These are phyloP conservation scores for Saccharomycopsis sp. DNA, from an alignment of 805 yeast genomes.

Conservation along the genomic window DNA sequence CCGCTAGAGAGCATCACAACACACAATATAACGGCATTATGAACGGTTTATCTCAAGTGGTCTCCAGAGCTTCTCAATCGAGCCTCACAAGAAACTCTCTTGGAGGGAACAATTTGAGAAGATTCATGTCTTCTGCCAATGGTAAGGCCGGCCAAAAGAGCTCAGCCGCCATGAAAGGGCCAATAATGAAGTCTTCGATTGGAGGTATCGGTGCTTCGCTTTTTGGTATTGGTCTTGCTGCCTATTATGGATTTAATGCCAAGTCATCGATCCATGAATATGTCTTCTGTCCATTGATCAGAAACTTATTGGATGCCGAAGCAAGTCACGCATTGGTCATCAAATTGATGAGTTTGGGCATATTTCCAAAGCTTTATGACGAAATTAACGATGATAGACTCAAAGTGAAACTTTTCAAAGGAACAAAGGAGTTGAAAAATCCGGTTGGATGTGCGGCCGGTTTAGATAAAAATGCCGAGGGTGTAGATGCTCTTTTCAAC, in stretches of 20 bases:
- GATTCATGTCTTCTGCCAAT: neutral
- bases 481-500: conserved; percentile 70
- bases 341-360: conserved; percentile 57
- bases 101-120: neutral
- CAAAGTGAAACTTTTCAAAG: conserved; percentile 49
- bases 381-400: conserved; percentile 48
- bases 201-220: conserved; percentile 15
- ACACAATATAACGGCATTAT: neutral
- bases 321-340: conserved; percentile 77
- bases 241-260: conserved; percentile 61
- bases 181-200: conserved; percentile 11
- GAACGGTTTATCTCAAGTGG: neutral
- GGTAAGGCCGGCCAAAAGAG: neutral
- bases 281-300: conserved; percentile 67
- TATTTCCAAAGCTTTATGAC: conserved; percentile 53
- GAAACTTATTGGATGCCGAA: conserved; percentile 75
- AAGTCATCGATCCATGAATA: conserved; percentile 80
- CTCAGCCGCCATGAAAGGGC: neutral
- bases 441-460: conserved; percentile 97
- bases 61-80: neutral
- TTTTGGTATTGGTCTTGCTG: conserved; percentile 35
- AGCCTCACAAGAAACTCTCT: neutral
- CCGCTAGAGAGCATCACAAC: neutral
- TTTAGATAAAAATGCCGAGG: conserved; percentile 89
- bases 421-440: conserved; percentile 51